These are phyloP conservation scores for Aschersonia sp. DNA, from an alignment of 2,329 filamentous ascomycete genomes.

Conservation along the genomic window DNA sequence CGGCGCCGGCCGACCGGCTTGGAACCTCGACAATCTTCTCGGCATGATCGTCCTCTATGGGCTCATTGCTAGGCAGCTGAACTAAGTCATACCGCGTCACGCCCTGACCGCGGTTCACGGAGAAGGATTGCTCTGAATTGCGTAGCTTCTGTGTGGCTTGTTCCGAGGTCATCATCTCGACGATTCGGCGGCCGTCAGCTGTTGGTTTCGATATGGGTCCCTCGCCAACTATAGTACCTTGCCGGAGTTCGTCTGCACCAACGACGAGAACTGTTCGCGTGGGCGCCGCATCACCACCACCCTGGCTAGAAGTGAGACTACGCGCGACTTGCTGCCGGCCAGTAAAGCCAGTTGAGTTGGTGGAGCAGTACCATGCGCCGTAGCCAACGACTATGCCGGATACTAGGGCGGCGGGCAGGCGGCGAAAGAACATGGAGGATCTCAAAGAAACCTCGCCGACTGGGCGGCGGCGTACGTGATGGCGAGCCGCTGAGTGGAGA, in stretches of 20 bases:
- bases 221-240: conserved; percentile 72
- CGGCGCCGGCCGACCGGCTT: conserved; percentile 28
- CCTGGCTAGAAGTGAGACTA: conserved; percentile 26
- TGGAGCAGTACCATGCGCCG: conserved; percentile 64
- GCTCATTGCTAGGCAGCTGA: conserved; percentile 90
- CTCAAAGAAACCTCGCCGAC: conserved; percentile 37
- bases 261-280: conserved; percentile 68
- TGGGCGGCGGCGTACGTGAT: conserved; percentile 13
- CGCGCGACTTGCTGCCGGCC: conserved; percentile 20
- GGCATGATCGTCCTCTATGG: conserved; percentile 95
- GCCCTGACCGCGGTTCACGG: conserved; percentile 77
- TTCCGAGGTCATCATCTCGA: conserved; percentile 94
- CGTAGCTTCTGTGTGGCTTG: conserved; percentile 84
- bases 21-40: conserved; percentile 95
- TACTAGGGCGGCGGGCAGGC: conserved; percentile 50
- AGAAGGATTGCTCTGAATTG: conserved; percentile 80
- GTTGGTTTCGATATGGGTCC: conserved; percentile 79
- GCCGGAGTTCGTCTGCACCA: conserved; percentile 80
- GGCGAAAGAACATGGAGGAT: conserved; percentile 64
- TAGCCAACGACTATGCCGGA: conserved; percentile 57
- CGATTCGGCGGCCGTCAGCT: conserved; percentile 67
- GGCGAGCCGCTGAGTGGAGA: conserved; percentile 14
- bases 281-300: conserved; percentile 23
- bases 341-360: conserved; percentile 19
- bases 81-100: conserved; percentile 91